Conservation (phyloP, 2,329 filamentous ascomycete genomes). For the Cladosporium halotolerans region DNA sequence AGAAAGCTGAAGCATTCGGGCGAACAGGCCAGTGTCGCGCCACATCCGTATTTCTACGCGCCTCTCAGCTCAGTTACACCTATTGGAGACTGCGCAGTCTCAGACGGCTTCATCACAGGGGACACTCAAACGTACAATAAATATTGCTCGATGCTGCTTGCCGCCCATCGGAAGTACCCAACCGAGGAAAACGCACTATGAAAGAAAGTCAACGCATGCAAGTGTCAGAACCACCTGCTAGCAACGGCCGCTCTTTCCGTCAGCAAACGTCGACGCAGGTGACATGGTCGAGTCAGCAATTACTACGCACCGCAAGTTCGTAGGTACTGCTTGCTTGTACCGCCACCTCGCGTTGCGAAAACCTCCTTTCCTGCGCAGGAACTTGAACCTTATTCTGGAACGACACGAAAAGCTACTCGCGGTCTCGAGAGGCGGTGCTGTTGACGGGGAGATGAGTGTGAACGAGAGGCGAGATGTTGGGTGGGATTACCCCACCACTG, state of each 20-base stretch:
- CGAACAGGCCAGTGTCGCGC: too few relatives aligned
- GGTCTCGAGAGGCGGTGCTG: slow-evolving; percentile 1
- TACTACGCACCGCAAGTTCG: slow-evolving; percentile 12
- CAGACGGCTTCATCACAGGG: too few relatives aligned
- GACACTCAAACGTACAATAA: too few relatives aligned
- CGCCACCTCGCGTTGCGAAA: slow-evolving; percentile 11
- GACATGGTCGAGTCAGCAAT: slow-evolving; percentile 16
- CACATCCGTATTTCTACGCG: too few relatives aligned
- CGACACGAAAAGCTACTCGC: slow-evolving; percentile 19
- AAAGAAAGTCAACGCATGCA: background rate
- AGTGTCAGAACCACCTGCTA: background rate
- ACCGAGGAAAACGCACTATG: background rate
- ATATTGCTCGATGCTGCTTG: background rate
- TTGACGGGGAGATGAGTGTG: slow-evolving; percentile 11
- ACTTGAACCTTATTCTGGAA: slow-evolving; percentile 26
- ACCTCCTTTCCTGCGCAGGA: slow-evolving; percentile 26
- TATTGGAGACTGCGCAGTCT: too few relatives aligned
- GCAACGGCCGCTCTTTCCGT: background rate
- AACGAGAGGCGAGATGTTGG: slow-evolving; percentile 6
- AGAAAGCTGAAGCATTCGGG: background rate
- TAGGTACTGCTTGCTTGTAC: slow-evolving; percentile 16
- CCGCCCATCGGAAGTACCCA: background rate
- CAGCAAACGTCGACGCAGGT: background rate
- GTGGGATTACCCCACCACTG: slow-evolving; percentile 26
- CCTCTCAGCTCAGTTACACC: too few relatives aligned